Evolutionary conservation across 1,284 basidiomycete species (phyloP).

Genomic region (Heimioporus retisporus): DNA sequence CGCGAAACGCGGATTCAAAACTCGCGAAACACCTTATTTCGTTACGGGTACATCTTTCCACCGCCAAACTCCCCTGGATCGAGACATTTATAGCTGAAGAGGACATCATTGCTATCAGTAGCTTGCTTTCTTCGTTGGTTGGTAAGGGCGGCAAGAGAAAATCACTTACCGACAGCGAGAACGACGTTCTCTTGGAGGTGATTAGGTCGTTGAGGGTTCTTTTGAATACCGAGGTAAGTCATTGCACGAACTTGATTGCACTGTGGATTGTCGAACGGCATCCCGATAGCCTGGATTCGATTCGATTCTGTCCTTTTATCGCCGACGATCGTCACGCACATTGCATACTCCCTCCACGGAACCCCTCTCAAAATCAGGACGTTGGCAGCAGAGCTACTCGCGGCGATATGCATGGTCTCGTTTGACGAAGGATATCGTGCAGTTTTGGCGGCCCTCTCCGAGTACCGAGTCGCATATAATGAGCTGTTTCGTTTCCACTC

Average conservation of each 20-base stretch:
- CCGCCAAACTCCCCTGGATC: slow-evolving; percentile 84
- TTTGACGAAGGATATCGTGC: slow-evolving; percentile 76
- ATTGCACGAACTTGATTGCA: background rate
- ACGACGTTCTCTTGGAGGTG: slow-evolving; percentile 76
- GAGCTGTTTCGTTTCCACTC: slow-evolving; percentile 87
- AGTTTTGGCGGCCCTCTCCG: slow-evolving; percentile 84
- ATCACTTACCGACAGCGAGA: slow-evolving; percentile 70
- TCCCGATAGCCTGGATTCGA: slow-evolving; percentile 75
- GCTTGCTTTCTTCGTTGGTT: slow-evolving; percentile 68
- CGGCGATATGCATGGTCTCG: slow-evolving; percentile 85
- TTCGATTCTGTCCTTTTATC: slow-evolving; percentile 78
- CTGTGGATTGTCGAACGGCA: slow-evolving; percentile 12
- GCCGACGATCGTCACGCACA: slow-evolving; percentile 76
- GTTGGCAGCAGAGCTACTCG: slow-evolving; percentile 82
- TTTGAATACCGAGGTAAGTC: slow-evolving; percentile 85
- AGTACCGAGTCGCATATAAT: slow-evolving; percentile 77
- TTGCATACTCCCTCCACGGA: slow-evolving; percentile 77
- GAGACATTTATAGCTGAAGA: slow-evolving; percentile 78
- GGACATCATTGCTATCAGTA: slow-evolving; percentile 75
- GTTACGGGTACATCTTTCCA: slow-evolving; percentile 89
- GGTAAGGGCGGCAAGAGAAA: slow-evolving; percentile 70
- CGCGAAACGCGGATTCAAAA: slow-evolving; percentile 65
- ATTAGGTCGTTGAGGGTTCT: slow-evolving; percentile 87
- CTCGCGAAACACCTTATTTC: slow-evolving; percentile 85
- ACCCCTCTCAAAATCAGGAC: slow-evolving; percentile 79